Percentiles rank a stretch among this genome's conserved stretches.
phyloP scores from a whole-genome alignment of 1,139 yeast species.

The Blastobotrys indianensis region DNA sequence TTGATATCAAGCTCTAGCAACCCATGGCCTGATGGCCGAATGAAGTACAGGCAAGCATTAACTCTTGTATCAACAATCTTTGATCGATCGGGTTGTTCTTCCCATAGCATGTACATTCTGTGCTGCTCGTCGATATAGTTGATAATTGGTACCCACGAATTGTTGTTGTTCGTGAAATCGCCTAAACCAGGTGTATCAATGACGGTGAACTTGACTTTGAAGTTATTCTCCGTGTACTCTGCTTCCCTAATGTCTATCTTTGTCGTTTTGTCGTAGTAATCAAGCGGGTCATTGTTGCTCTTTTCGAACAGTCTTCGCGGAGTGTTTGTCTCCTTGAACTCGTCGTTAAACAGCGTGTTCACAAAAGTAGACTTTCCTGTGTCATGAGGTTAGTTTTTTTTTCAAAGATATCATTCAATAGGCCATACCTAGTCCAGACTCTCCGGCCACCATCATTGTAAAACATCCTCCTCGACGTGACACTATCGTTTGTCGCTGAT shows the following conservation, averaged over 20 bases:
- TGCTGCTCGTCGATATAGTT: constrained; percentile 59
- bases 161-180: constrained; percentile 55
- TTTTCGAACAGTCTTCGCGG: constrained; percentile 18
- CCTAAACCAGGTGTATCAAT: constrained; percentile 81
- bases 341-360: constrained; percentile 59
- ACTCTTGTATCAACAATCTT: constrained; percentile 52
- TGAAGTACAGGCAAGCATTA: constrained; percentile 71
- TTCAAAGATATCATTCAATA: neutral
- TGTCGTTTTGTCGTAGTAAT: constrained; percentile 33
- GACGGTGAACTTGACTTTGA: constrained; percentile 47
- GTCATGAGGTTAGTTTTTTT: neutral
- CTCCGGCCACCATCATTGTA: constrained; percentile 89
- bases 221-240: constrained; percentile 46
- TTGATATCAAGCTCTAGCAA: constrained; percentile 56
- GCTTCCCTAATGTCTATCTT: constrained; percentile 38
- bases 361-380: constrained; percentile 63
- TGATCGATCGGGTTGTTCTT: constrained; percentile 63
- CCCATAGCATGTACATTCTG: constrained; percentile 52
- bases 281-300: constrained; percentile 5
- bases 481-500: constrained; percentile 76
- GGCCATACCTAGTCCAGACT: constrained; percentile 68
- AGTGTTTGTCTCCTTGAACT: constrained; percentile 41
- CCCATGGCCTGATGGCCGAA: constrained; percentile 50
- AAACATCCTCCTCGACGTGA: constrained; percentile 78
- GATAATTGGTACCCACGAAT: constrained; percentile 53